Evolutionary conservation across 805 yeast genomes (phyloP).

Genomic region (Priceomyces fermenticarens): DNA sequence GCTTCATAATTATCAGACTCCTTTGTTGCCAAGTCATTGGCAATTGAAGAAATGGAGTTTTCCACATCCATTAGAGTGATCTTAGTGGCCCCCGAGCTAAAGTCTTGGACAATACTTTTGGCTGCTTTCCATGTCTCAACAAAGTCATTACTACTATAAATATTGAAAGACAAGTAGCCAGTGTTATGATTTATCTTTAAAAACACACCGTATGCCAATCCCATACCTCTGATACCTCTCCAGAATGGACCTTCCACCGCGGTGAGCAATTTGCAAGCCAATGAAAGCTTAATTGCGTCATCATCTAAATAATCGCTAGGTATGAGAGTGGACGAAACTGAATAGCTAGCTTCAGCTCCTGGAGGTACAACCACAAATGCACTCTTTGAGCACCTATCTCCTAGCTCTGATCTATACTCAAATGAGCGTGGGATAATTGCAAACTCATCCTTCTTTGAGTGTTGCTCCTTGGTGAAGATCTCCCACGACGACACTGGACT

Average conservation of each 20-base stretch:
- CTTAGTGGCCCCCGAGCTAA: conserved; percentile 48
- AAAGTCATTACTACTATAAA: conserved; percentile 85
- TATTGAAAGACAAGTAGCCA: conserved; percentile 62
- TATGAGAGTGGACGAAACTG: conserved; percentile 56
- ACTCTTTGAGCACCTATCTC: conserved; percentile 46
- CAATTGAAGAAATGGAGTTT: conserved; percentile 75
- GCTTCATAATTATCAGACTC: conserved; percentile 67
- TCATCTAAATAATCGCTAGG: conserved; percentile 46
- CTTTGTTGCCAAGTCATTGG: conserved; percentile 63
- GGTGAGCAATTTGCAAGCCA: conserved; percentile 73
- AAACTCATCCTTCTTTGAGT: conserved; percentile 11
- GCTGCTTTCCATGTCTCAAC: conserved; percentile 63
- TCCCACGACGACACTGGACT: conserved; percentile 63
- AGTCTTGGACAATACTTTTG: conserved; percentile 58
- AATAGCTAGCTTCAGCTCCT: conserved; percentile 77
- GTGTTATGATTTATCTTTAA: conserved; percentile 58
- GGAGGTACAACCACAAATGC: conserved; percentile 73
- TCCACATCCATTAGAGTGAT: conserved; percentile 62
- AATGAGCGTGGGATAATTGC: conserved; percentile 47
- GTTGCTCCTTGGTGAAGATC: conserved; percentile 21
- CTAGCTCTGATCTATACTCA: conserved; percentile 53
- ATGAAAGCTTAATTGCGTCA: conserved; percentile 67
- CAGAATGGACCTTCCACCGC: conserved; percentile 96
- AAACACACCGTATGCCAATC: conserved; percentile 86
- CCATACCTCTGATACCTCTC: conserved; percentile 93